These are phyloP conservation scores for Ophiocordyceps sinensis DNA, from an alignment of 2,329 filamentous ascomycete species.

Conservation along the genomic window DNA sequence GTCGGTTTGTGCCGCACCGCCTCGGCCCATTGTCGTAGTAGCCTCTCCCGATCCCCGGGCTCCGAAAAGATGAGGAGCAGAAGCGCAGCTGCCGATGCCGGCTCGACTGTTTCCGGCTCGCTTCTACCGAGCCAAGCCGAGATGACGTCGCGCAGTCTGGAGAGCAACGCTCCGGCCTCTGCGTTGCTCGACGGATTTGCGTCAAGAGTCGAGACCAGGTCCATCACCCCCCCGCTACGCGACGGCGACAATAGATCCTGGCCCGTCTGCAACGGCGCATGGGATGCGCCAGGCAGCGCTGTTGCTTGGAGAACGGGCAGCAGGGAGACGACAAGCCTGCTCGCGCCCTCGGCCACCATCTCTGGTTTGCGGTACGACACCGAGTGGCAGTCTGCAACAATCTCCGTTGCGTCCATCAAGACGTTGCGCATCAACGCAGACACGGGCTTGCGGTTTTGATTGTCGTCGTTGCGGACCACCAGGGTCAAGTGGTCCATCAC, in stretches of 20 bases:
- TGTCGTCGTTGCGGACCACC: constrained; percentile 13
- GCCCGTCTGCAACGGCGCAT: constrained; percentile 8
- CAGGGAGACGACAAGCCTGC: constrained; percentile 40
- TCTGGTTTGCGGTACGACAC: constrained; percentile 45
- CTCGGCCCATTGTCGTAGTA: constrained; percentile 32
- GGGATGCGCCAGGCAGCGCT: constrained; percentile 6
- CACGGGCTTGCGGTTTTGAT: constrained; percentile 1
- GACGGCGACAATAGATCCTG: constrained; percentile 10
- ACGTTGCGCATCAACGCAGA: constrained; percentile 14
- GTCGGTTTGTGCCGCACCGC: constrained; percentile 20
- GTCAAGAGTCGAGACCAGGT: constrained; percentile 9
- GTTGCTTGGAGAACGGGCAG: constrained; percentile 31
- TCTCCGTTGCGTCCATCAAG: constrained; percentile 12
- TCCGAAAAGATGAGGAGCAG: constrained; percentile 31
- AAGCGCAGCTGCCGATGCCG: constrained; percentile 35
- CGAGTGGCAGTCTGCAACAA: constrained; percentile 26
- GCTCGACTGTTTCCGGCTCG: constrained; percentile 34
- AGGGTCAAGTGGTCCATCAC: constrained; percentile 30
- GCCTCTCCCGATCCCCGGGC: constrained; percentile 17
- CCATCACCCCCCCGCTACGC: constrained; percentile 7
- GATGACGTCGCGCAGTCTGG: constrained; percentile 18
- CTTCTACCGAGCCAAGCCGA: constrained; percentile 32
- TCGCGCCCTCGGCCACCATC: constrained; percentile 46
- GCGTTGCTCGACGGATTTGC: neutral
- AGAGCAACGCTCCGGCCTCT: constrained; percentile 9